Base-by-base conservation (phyloP, 768 basidiomycete species). In the Leccinum arenicola region DNA sequence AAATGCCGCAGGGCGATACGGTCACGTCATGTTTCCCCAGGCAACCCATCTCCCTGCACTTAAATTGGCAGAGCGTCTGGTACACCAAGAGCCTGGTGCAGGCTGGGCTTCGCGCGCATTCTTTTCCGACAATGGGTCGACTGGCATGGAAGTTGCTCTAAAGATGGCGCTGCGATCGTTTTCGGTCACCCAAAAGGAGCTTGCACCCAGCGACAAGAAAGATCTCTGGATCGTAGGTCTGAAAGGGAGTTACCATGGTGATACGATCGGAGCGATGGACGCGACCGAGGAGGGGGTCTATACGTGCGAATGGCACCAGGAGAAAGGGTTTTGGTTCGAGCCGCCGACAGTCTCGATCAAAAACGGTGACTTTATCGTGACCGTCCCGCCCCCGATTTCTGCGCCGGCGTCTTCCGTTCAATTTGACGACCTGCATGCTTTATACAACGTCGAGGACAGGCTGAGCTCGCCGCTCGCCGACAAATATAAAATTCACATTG, bases 181-280 rank as follows among this genome's bases (percentile, higher is more conserved):
- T 61, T 75, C 82, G 14, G 63, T 73, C 36, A 76, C 78, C 19
- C 67, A 73, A 17, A 64, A 68, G 11, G 66, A 69, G 1, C 65
- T 83, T 6, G 68, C 74, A 21, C 66, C 73, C 7, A 40, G 58
- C 10, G 77, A 77, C 27, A 77, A 77, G 62, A 83, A 81, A 60
- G 73, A 76, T 25, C 75, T 95, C 4, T 92, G 91, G 4, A 82
- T 98, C 1, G 70, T 98, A 3, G 96, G 96, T 0, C 67, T 98
- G 47, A 88, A 85, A 64, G 96, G 96, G 5, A 93, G 93, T 68
- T 98, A 98, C 75, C 96, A 98, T 67, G 96, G 96, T 2, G 96
- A 98, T 72, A 98, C 96, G 12, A 95, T 98, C 61, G 96, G 96
- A 0, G 88, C 89, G 3, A 98, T 98, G 96, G 93, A 98, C 64